These are phyloP conservation scores for Salix viminalis DNA, from an alignment of 345 rosid genomes.

Conservation along the genomic window DNA sequence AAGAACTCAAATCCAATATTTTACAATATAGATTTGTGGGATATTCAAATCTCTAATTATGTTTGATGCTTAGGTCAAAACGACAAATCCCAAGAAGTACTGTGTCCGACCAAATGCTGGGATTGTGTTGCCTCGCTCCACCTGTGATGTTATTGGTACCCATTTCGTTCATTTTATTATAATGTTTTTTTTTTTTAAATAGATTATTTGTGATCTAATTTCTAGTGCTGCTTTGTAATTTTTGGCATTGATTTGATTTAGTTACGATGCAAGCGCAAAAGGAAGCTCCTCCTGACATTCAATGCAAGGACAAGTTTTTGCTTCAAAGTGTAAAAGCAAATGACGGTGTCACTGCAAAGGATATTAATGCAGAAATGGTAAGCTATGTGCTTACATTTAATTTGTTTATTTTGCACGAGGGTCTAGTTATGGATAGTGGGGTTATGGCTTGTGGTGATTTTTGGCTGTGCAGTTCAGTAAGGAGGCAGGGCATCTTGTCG, in stretches of 20 bases:
- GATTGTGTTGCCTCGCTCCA: conserved; percentile 59
- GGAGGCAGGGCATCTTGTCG: conserved; percentile 65
- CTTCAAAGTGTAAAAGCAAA: conserved; percentile 60
- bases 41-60: neutral
- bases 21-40: conserved; percentile 2
- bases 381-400: neutral
- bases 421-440: conserved; percentile 1
- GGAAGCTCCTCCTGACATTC: conserved; percentile 72
- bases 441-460: conserved; percentile 2
- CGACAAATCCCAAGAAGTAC: conserved; percentile 78
- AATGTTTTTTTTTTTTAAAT: neutral
- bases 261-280: conserved; percentile 88
- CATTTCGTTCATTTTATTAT: neutral
- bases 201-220: neutral
- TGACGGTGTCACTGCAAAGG: conserved; percentile 50
- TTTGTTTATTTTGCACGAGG: neutral
- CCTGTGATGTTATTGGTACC: conserved; percentile 62
- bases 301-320: conserved; percentile 78
- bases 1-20: conserved; percentile 4
- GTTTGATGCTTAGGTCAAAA: conserved; percentile 56
- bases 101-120: conserved; percentile 82
- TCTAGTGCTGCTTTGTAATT: neutral
- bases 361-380: conserved; percentile 73
- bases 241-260: conserved; percentile 21
- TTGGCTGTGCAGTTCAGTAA: conserved; percentile 53